These are phyloP conservation scores for Geosmithia putterillii DNA, from an alignment of 2,329 filamentous ascomycete genomes.

Conservation along the genomic window DNA sequence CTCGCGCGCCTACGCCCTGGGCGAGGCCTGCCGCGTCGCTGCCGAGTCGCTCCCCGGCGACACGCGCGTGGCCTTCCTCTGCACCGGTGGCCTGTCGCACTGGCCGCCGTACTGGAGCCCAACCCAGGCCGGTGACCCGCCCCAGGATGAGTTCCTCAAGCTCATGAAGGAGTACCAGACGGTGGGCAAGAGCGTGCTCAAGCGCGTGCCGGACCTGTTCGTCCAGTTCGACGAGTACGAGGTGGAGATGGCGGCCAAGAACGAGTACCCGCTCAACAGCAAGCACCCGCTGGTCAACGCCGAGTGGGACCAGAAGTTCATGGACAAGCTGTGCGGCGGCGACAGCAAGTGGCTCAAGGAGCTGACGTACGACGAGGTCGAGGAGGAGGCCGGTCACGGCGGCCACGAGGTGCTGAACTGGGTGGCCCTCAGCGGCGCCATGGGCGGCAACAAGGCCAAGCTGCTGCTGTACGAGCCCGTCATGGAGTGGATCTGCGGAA, in stretches of 20 bases:
- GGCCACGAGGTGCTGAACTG: not conserved
- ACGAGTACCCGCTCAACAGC: constrained; percentile 15
- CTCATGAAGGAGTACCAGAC: constrained; percentile 16
- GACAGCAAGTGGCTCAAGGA: constrained; percentile 3
- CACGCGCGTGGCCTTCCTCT: constrained; percentile 7
- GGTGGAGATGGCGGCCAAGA: constrained; percentile 15
- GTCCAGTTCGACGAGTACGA: constrained; percentile 16
- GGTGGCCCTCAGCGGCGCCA: not conserved
- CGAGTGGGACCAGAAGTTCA: constrained; percentile 13
- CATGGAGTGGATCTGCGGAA: not conserved
- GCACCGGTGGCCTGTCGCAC: constrained; percentile 14
- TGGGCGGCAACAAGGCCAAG: not conserved
- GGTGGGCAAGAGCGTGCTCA: constrained; percentile 10
- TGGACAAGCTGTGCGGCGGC: constrained; percentile 9
- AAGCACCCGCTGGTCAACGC: constrained; percentile 16
- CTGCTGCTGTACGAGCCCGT: not conserved
- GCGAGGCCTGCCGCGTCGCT: constrained; percentile 13
- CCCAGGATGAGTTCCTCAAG: constrained; percentile 12
- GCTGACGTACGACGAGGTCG: not conserved
- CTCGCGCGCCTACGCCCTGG: constrained; percentile 14
- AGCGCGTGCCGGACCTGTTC: constrained; percentile 12
- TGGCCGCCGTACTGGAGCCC: constrained; percentile 17
- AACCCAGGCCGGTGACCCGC: constrained; percentile 10
- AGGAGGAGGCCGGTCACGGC: constrained; percentile 2
- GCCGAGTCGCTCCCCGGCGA: constrained; percentile 8